Conservation (phyloP, 305 asterid species). For the Withania somnifera region DNA sequence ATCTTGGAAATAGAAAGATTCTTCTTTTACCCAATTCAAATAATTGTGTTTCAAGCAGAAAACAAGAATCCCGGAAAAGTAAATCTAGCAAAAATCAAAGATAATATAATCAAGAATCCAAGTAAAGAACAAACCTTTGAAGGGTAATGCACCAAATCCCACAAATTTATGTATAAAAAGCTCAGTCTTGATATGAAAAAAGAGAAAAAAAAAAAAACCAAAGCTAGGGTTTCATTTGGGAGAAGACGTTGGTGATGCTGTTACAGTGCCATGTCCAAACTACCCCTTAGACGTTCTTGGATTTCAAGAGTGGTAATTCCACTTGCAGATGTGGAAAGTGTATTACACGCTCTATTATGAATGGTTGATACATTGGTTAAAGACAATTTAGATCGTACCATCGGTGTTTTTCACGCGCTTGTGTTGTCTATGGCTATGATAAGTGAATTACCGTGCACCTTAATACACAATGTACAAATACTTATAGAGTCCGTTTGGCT, state of each 20-base stretch:
- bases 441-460: not conserved
- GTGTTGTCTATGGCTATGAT: no score
- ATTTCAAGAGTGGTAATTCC: not conserved
- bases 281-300: not conserved
- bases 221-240: not conserved
- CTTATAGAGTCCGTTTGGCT: no score
- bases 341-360: not conserved
- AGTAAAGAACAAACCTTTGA: not conserved
- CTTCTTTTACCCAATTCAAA: not conserved
- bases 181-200: not conserved
- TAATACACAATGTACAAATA: not conserved
- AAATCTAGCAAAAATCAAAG: not conserved
- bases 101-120: not conserved
- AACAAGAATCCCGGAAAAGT: not conserved
- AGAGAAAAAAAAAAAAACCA: not conserved
- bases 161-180: not conserved
- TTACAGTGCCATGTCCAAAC: not conserved
- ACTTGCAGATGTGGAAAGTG: not conserved
- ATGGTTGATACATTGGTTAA: not conserved
- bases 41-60: not conserved
- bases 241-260: not conserved
- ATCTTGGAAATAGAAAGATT: not conserved
- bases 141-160: not conserved
- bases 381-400: not conserved
- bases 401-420: not conserved